Percentiles rank a stretch among this genome's conserved stretches.
These are phyloP conservation scores for Chrysosporium queenslandicum DNA, from an alignment of 2,329 filamentous ascomycete genomes.

Conservation along the genomic window DNA sequence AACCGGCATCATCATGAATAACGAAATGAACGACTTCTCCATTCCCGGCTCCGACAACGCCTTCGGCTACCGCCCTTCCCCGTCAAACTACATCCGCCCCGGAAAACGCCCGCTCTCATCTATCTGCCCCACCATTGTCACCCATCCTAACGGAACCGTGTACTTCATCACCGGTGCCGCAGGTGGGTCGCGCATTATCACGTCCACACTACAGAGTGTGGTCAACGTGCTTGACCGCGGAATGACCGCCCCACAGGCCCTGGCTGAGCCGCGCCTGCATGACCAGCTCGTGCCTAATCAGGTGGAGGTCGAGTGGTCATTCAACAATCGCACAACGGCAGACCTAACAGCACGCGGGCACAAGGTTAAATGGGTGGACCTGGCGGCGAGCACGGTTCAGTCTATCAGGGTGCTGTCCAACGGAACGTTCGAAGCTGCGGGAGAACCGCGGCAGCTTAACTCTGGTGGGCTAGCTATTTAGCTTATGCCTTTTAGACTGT, in stretches of 20 bases:
- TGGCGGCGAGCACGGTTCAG: conserved; percentile 60
- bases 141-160: conserved; percentile 54
- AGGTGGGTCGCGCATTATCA: conserved; percentile 75
- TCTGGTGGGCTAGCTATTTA: conserved; percentile 53
- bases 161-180: conserved; percentile 64
- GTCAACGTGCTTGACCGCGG: conserved; percentile 61
- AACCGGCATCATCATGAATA: conserved; percentile 69
- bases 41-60: conserved; percentile 67
- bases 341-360: conserved; percentile 58
- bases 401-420: conserved; percentile 51
- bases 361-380: conserved; percentile 58
- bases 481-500: not conserved
- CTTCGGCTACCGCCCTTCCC: conserved; percentile 74
- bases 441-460: conserved; percentile 63
- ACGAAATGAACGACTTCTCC: conserved; percentile 66
- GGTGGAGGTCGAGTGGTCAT: conserved; percentile 58
- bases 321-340: conserved; percentile 53
- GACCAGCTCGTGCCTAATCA: conserved; percentile 70
- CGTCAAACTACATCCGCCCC: conserved; percentile 70
- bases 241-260: conserved; percentile 51
- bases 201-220: conserved; percentile 62
- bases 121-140: conserved; percentile 69
- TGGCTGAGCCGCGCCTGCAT: conserved; percentile 60
- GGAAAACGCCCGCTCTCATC: conserved; percentile 75
- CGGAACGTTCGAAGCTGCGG: conserved; percentile 66